Percentiles rank a stretch among this genome's conserved stretches.
Evolutionary conservation across 2,329 filamentous ascomycete genomes (phyloP).

Genomic region (Amauroascus niger): DNA sequence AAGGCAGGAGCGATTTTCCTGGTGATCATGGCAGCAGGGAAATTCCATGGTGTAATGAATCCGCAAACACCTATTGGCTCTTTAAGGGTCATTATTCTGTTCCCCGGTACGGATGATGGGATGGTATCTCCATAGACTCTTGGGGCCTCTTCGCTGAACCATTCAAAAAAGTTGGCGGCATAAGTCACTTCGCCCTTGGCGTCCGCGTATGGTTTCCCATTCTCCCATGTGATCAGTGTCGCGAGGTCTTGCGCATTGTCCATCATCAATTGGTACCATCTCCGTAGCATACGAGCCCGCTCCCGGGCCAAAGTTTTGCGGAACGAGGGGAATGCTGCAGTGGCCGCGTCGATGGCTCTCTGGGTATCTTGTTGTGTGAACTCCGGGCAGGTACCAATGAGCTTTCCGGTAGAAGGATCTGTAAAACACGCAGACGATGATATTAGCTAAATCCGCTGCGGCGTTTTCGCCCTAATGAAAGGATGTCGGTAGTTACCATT

Average conservation of each 20-base stretch:
- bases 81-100: constrained; percentile 53
- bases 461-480: background rate
- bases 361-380: constrained; percentile 70
- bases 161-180: constrained; percentile 52
- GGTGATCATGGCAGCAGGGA: constrained; percentile 47
- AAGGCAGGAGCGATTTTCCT: constrained; percentile 50
- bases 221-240: constrained; percentile 59
- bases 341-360: constrained; percentile 73
- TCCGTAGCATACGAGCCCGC: constrained; percentile 51
- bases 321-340: constrained; percentile 56
- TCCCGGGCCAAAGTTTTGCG: constrained; percentile 52
- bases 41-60: constrained; percentile 60
- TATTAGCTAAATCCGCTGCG: background rate
- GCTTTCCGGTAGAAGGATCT: constrained; percentile 74
- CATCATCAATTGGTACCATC: constrained; percentile 58
- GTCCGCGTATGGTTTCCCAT: constrained; percentile 56
- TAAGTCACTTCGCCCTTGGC: constrained; percentile 51
- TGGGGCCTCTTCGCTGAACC: constrained; percentile 55
- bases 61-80: constrained; percentile 60
- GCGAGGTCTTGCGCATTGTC: constrained; percentile 58
- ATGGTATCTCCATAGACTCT: constrained; percentile 53
- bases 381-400: constrained; percentile 73
- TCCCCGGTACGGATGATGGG: constrained; percentile 48
- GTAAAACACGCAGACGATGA: constrained; percentile 3
- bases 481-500: constrained; percentile 43